These are phyloP conservation scores for Erysimum pusillum DNA, from an alignment of 441 rosid genomes.

Conservation along the genomic window DNA sequence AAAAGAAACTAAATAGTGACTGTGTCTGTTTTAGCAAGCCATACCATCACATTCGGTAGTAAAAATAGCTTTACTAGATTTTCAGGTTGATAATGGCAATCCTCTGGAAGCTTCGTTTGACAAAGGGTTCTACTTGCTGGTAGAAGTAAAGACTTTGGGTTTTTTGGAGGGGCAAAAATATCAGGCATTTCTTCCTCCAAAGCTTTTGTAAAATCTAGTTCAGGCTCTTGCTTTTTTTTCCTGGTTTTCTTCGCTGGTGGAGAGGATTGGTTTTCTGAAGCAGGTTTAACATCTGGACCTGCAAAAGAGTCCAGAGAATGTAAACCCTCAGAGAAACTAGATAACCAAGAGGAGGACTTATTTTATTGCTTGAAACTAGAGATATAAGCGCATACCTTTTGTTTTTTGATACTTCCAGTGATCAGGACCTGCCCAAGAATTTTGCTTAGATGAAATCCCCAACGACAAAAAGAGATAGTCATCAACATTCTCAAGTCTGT, in stretches of 20 bases:
- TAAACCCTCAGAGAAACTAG: constrained; percentile 36
- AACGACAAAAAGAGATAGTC: constrained; percentile 64
- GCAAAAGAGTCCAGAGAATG: constrained; percentile 24
- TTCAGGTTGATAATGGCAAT: constrained; percentile 96
- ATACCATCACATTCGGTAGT: constrained; percentile 84
- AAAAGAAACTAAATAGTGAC: background rate
- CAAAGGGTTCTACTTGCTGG: constrained; percentile 74
- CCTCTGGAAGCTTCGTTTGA: constrained; percentile 85
- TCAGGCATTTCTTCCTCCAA: constrained; percentile 71
- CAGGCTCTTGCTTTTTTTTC: constrained; percentile 76
- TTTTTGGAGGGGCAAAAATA: constrained; percentile 84
- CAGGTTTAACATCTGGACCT: constrained; percentile 60
- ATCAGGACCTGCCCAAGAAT: constrained; percentile 99
- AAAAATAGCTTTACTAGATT: constrained; percentile 87
- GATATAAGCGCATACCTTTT: constrained; percentile 58
- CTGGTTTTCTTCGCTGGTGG: constrained; percentile 61
- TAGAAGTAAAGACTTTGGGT: constrained; percentile 71
- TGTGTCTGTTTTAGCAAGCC: constrained; percentile 21
- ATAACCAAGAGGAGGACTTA: constrained; percentile 35
- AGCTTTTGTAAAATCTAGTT: constrained; percentile 75
- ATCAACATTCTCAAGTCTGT: constrained; percentile 66
- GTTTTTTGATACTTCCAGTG: constrained; percentile 88
- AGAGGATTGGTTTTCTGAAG: constrained; percentile 56
- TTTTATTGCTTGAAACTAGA: constrained; percentile 2
- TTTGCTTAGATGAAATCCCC: constrained; percentile 76